Evolutionary conservation across 139 green algal genomes (phyloP).

Genomic region (Asterochloris erici): DNA sequence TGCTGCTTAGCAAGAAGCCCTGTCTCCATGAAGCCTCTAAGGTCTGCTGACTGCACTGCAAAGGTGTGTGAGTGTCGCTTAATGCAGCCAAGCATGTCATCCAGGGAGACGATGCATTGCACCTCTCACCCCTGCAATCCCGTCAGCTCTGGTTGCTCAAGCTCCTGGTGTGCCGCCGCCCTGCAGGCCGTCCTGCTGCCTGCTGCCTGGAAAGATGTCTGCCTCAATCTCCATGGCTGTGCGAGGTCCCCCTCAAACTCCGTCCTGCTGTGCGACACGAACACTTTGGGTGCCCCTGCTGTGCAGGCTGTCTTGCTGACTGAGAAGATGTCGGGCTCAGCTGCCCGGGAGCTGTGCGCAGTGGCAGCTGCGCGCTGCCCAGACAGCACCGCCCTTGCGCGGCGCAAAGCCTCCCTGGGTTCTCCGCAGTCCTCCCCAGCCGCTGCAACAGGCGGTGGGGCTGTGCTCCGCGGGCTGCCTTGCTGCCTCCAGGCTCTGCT

Average conservation of each 20-base stretch:
- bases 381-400: conserved; percentile 3
- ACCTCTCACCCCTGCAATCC: no score
- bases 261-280: neutral
- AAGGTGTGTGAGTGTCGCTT: no score
- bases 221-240: neutral
- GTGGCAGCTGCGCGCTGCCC: neutral
- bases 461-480: no score
- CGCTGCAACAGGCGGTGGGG: no score
- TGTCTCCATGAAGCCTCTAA: no score
- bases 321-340: conserved; percentile 7
- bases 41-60: no score
- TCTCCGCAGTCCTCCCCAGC: no score
- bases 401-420: neutral
- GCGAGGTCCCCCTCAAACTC: neutral
- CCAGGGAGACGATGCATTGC: no score
- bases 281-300: neutral
- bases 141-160: neutral
- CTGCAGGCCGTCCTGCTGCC: neutral
- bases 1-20: no score
- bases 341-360: conserved; percentile 1
- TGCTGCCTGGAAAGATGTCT: neutral
- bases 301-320: conserved; percentile 5
- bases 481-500: no score
- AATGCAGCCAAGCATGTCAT: no score
- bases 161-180: neutral